Conservation (phyloP, 2,329 filamentous ascomycete genomes). For the Didymellaceae sp. region DNA sequence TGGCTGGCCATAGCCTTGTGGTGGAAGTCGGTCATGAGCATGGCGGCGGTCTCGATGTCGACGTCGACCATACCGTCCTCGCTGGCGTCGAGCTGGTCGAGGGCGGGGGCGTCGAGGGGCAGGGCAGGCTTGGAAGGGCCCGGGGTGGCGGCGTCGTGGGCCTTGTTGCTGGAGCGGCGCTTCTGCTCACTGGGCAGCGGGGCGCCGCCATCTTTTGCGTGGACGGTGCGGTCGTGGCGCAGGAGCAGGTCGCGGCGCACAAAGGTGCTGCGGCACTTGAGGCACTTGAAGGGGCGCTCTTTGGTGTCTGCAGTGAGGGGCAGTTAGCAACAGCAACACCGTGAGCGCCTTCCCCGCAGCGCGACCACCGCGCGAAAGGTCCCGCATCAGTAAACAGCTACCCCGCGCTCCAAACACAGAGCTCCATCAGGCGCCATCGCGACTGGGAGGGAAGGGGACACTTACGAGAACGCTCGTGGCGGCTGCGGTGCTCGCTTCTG, state of each 20-base stretch:
- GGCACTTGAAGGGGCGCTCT: constrained; percentile 97
- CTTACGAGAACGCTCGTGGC: constrained; percentile 98
- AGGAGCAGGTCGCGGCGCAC: constrained; percentile 95
- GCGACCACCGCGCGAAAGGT: constrained; percentile 39
- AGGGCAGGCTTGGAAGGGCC: constrained; percentile 75
- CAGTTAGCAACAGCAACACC: constrained; percentile 38
- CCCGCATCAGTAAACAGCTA: constrained; percentile 45
- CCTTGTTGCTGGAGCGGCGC: constrained; percentile 76
- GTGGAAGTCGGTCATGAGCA: constrained; percentile 98
- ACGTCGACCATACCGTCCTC: constrained; percentile 93
- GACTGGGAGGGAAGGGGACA: constrained; percentile 44
- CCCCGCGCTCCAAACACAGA: constrained; percentile 31
- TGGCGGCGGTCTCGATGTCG: constrained; percentile 95
- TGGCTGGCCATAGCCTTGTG: constrained; percentile 88
- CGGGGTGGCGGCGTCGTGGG: constrained; percentile 60
- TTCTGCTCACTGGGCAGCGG: constrained; percentile 95
- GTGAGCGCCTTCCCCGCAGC: constrained; percentile 41
- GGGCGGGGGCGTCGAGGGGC: constrained; percentile 81
- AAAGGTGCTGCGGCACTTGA: constrained; percentile 98
- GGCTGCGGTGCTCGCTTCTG: constrained; percentile 93
- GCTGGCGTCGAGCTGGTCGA: constrained; percentile 92
- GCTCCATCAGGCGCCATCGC: constrained; percentile 29
- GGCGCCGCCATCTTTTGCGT: constrained; percentile 95
- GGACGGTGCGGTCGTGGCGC: constrained; percentile 96
- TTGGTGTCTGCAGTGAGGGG: constrained; percentile 78